A percentile compares a stretch with the other conserved stretches of the same genome.
Evolutionary conservation across 2,329 filamentous ascomycete genomes (phyloP).

Genomic region (Fusarium camptoceras): DNA sequence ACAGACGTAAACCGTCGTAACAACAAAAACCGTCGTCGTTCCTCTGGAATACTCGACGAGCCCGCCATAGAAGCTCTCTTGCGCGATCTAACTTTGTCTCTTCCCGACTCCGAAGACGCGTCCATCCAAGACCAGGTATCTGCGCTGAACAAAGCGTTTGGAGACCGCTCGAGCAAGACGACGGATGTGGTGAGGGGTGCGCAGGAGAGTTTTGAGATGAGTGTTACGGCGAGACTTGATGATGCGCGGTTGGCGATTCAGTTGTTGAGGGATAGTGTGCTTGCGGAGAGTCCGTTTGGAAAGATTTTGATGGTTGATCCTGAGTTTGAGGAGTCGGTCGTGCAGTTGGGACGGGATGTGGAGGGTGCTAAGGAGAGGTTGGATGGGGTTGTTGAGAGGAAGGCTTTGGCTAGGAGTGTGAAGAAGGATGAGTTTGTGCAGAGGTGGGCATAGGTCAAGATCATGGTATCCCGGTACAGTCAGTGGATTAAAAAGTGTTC

Average conservation of each 20-base stretch:
- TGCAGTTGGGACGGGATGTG: slow-evolving; percentile 59
- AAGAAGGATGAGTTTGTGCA: slow-evolving; percentile 61
- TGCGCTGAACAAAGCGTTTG: slow-evolving; percentile 52
- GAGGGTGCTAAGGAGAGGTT: slow-evolving; percentile 55
- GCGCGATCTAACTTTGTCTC: slow-evolving; percentile 58
- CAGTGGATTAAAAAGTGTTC: not conserved
- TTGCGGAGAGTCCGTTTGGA: slow-evolving; percentile 64
- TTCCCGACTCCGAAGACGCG: slow-evolving; percentile 51
- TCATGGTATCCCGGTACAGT: not conserved
- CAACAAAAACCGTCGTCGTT: slow-evolving; percentile 48
- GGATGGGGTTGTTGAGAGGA: slow-evolving; percentile 53
- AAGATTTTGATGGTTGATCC: slow-evolving; percentile 64
- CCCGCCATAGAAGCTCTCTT: slow-evolving; percentile 62
- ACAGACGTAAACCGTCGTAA: slow-evolving; percentile 35
- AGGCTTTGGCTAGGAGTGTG: slow-evolving; percentile 55
- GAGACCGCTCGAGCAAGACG: slow-evolving; percentile 57
- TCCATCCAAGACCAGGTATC: slow-evolving; percentile 44
- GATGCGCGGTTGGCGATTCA: slow-evolving; percentile 63
- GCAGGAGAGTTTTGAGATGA: slow-evolving; percentile 64
- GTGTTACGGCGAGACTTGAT: slow-evolving; percentile 55
- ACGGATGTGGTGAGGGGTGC: slow-evolving; percentile 58
- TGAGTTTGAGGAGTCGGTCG: slow-evolving; percentile 64
- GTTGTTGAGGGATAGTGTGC: slow-evolving; percentile 62
- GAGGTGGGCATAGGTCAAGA: slow-evolving; percentile 45
- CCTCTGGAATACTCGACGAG: slow-evolving; percentile 53